phyloP scores from a whole-genome alignment of 768 basidiomycete species.

The Suillus ampliporus region DNA sequence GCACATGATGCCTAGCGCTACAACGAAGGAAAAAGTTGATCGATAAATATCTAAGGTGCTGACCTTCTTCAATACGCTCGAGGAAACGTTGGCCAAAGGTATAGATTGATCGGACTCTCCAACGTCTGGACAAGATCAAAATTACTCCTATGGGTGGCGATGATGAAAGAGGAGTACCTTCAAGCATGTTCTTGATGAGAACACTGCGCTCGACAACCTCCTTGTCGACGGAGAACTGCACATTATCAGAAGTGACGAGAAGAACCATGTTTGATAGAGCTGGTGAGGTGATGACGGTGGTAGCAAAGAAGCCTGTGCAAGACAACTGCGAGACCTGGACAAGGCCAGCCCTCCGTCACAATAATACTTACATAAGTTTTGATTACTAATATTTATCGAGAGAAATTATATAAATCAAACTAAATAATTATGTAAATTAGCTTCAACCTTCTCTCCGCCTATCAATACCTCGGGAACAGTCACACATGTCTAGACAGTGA shows the following conservation, averaged over 20 bases:
- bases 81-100: conserved; percentile 92
- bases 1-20: not conserved
- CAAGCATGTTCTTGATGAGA: conserved; percentile 99
- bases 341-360: too few species aligned
- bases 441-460: too few species aligned
- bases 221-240: conserved; percentile 91
- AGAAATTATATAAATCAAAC: conserved; percentile 3
- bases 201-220: conserved; percentile 95
- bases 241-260: conserved; percentile 94
- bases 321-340: too few species aligned
- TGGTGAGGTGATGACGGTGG: not conserved
- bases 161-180: conserved; percentile 58
- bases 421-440: too few species aligned
- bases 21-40: not conserved
- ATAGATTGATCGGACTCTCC: conserved; percentile 95
- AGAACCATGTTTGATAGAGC: conserved; percentile 67
- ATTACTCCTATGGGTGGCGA: conserved; percentile 2
- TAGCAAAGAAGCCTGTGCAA: not conserved
- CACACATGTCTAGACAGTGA: too few species aligned
- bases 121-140: conserved; percentile 62
- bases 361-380: conserved; percentile 4
- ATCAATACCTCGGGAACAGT: too few species aligned
- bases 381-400: not conserved
- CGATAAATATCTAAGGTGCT: conserved; percentile 11
- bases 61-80: conserved; percentile 92